Conservation (phyloP, 2,329 filamentous ascomycete species). For the Fusarium euwallaceae region DNA sequence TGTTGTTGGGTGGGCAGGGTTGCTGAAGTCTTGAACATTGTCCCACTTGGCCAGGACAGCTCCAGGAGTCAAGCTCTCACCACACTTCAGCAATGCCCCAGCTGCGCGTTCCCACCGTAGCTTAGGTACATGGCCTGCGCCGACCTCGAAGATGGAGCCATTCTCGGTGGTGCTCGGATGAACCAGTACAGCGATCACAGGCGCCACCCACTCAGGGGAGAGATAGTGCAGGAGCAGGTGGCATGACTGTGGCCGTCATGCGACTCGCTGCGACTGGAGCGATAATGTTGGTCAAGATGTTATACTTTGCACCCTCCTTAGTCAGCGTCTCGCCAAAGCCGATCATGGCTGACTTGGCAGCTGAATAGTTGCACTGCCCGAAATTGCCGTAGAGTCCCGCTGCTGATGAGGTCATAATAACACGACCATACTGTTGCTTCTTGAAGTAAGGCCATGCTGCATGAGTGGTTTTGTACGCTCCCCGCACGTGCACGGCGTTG, state of each 20-base stretch:
- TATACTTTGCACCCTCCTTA: conserved; percentile 98
- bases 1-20: conserved; percentile 83
- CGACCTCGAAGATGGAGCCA: conserved; percentile 92
- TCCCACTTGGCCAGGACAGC: conserved; percentile 92
- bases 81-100: conserved; percentile 89
- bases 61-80: conserved; percentile 87
- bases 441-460: conserved; percentile 98
- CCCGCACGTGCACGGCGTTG: conserved; percentile 90
- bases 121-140: conserved; percentile 93
- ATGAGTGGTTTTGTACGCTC: conserved; percentile 93
- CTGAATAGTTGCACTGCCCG: conserved; percentile 96
- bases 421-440: conserved; percentile 97
- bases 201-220: conserved; percentile 95
- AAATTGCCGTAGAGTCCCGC: conserved; percentile 96
- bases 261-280: conserved; percentile 92
- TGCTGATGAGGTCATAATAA: conserved; percentile 97
- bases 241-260: conserved; percentile 96
- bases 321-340: conserved; percentile 98
- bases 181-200: conserved; percentile 87
- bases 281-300: conserved; percentile 95
- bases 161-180: conserved; percentile 91
- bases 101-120: conserved; percentile 93
- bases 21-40: conserved; percentile 86
- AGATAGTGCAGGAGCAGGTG: conserved; percentile 88
- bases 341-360: conserved; percentile 94